These are phyloP conservation scores for Oryza officinalis DNA, from an alignment of 176 grass and related monocot genomes.

Conservation along the genomic window DNA sequence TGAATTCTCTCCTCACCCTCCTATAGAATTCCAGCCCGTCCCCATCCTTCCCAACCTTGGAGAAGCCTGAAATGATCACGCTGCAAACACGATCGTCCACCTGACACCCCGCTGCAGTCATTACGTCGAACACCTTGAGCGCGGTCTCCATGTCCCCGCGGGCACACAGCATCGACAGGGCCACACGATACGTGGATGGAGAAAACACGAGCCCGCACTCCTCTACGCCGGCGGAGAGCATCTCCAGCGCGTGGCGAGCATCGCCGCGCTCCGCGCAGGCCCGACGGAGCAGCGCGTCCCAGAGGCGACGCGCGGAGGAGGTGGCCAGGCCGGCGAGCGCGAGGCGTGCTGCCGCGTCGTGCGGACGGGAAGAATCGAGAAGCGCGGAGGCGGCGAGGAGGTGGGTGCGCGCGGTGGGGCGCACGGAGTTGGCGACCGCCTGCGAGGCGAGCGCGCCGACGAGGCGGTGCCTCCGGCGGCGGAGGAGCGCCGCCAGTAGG, in stretches of 20 bases:
- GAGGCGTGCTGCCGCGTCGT: constrained; percentile 34
- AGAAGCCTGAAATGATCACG: constrained; percentile 62
- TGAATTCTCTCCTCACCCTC: constrained; percentile 38
- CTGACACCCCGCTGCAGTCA: constrained; percentile 36
- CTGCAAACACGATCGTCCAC: constrained; percentile 68
- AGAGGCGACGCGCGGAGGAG: constrained; percentile 35
- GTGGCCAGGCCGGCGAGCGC: constrained; percentile 12
- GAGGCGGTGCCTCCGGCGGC: constrained; percentile 41
- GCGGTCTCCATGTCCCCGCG: constrained; percentile 52
- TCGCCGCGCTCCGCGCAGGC: constrained; percentile 42
- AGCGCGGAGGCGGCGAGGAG: constrained; percentile 37
- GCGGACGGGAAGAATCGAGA: constrained; percentile 17
- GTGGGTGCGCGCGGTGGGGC: constrained; percentile 42
- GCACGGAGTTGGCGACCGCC: constrained; percentile 43
- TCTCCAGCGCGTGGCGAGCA: constrained; percentile 41
- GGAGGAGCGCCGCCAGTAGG: constrained; percentile 44
- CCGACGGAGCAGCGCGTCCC: constrained; percentile 54
- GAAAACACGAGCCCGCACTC: constrained; percentile 35
- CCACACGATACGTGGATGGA: constrained; percentile 25
- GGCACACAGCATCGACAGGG: constrained; percentile 40
- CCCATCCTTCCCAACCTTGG: constrained; percentile 33
- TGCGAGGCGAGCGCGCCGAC: constrained; percentile 36
- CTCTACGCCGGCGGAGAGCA: constrained; percentile 44
- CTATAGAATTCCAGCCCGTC: constrained; percentile 59
- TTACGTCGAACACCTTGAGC: constrained; percentile 66